Evolutionary conservation across 208 protist species (phyloP).

Genomic region (Leishmania turanica): DNA sequence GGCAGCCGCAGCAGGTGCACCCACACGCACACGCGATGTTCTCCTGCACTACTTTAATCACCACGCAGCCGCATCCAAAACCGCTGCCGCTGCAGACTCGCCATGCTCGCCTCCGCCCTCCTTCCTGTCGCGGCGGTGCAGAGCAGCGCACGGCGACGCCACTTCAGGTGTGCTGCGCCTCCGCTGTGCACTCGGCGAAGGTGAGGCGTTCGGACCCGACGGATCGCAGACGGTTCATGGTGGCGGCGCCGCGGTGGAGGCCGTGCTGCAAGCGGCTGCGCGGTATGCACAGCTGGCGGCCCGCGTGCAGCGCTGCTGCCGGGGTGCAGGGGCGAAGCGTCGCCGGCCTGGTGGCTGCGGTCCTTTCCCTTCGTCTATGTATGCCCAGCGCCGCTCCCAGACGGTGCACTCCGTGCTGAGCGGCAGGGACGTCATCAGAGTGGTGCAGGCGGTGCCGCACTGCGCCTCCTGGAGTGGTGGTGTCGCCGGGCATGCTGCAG

Average conservation of each 20-base stretch:
- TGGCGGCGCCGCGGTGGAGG: constrained; percentile 11
- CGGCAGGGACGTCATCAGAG: not conserved
- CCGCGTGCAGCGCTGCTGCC: constrained; percentile 9
- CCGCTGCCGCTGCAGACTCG: not conserved
- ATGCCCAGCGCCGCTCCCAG: constrained; percentile 3
- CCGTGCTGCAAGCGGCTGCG: constrained; percentile 17
- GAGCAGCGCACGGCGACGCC: not conserved
- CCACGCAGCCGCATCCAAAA: not conserved
- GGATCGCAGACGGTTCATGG: constrained; percentile 10
- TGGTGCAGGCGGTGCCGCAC: constrained; percentile 22
- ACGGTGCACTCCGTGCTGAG: constrained; percentile 31
- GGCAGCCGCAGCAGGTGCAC: too few relatives aligned
- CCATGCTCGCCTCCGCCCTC: not conserved
- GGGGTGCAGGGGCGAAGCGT: not conserved
- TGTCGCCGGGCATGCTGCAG: not conserved
- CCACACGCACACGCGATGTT: constrained; percentile 14
- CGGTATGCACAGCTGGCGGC: constrained; percentile 18
- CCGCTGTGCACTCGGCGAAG: constrained; percentile 3
- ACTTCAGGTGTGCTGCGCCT: not conserved
- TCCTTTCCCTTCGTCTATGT: not conserved
- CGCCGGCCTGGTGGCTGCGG: not conserved
- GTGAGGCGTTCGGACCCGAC: constrained; percentile 5
- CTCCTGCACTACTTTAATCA: constrained; percentile 19
- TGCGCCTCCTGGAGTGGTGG: not conserved
- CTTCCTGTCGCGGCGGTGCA: not conserved